phyloP scores from a whole-genome alignment of 2,329 filamentous ascomycete species.

The Fusarium cyanostomum region DNA sequence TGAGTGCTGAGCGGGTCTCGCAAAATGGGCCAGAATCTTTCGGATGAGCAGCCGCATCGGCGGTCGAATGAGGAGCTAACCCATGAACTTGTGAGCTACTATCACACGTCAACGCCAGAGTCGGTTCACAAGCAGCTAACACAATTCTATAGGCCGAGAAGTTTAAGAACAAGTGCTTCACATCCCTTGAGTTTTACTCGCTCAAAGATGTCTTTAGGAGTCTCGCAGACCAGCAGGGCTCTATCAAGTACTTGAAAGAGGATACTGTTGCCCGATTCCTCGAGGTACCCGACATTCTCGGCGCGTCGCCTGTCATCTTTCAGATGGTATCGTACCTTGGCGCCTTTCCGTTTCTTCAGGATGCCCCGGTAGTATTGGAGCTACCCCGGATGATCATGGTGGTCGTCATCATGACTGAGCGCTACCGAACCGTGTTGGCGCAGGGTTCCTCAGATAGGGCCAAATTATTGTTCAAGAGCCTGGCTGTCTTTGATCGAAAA shows the following conservation, averaged over 20 bases:
- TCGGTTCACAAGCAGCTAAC: slow-evolving; percentile 16
- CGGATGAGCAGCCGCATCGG: slow-evolving; percentile 54
- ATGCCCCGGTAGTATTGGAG: slow-evolving; percentile 75
- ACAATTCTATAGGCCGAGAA: slow-evolving; percentile 58
- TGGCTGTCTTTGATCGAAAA: slow-evolving; percentile 75
- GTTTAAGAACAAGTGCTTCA: slow-evolving; percentile 77
- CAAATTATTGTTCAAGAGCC: slow-evolving; percentile 74
- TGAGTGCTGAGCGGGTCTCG: slow-evolving; percentile 34
- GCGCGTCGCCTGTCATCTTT: slow-evolving; percentile 73
- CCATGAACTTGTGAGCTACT: slow-evolving; percentile 58
- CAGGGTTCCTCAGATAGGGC: slow-evolving; percentile 66
- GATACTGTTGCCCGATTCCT: slow-evolving; percentile 77
- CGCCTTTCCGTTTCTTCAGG: slow-evolving; percentile 76
- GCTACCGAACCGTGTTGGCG: slow-evolving; percentile 71
- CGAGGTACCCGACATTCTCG: slow-evolving; percentile 75
- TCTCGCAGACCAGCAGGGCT: slow-evolving; percentile 71
- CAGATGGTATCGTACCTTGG: slow-evolving; percentile 77
- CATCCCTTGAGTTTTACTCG: slow-evolving; percentile 75
- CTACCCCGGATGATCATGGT: slow-evolving; percentile 77
- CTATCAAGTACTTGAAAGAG: slow-evolving; percentile 72
- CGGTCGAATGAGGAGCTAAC: slow-evolving; percentile 63
- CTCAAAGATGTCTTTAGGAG: slow-evolving; percentile 77
- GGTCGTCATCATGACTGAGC: slow-evolving; percentile 75
- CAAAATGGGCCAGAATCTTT: slow-evolving; percentile 64
- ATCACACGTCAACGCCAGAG: slow-evolving; percentile 15